These are phyloP conservation scores for Thermothelomyces thermophilus DNA, from an alignment of 2,329 filamentous ascomycete species.

Conservation along the genomic window DNA sequence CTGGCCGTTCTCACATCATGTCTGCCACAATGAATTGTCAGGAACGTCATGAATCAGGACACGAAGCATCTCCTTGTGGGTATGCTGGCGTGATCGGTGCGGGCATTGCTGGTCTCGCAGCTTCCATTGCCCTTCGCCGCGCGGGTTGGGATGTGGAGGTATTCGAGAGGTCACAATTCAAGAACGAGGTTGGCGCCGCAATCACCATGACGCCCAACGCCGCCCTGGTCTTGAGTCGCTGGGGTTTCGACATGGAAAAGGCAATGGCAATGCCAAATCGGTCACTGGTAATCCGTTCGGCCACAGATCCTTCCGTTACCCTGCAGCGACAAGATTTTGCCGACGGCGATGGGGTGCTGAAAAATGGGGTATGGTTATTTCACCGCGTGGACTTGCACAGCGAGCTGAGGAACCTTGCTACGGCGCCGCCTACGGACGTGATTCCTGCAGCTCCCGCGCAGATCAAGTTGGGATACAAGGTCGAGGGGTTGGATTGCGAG, in stretches of 20 bases:
- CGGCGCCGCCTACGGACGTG: not conserved
- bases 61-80: too few relatives aligned
- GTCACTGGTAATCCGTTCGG: not conserved
- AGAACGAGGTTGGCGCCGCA: slow-evolving; percentile 35
- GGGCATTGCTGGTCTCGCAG: slow-evolving; percentile 1
- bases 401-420: slow-evolving; percentile 14
- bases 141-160: slow-evolving; percentile 31
- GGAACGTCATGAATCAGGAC: not conserved
- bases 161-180: slow-evolving; percentile 34
- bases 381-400: slow-evolving; percentile 20
- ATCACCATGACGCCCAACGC: slow-evolving; percentile 17
- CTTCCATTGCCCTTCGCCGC: slow-evolving; percentile 15
- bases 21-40: not conserved
- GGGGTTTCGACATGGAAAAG: slow-evolving; percentile 12
- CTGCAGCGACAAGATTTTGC: slow-evolving; percentile 7
- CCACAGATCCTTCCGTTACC: not conserved
- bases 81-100: not conserved
- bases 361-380: slow-evolving; percentile 14
- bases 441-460: slow-evolving; percentile 2
- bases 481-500: slow-evolving; percentile 12
- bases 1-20: too few relatives aligned
- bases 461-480: slow-evolving; percentile 11
- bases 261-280: slow-evolving; percentile 13
- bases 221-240: slow-evolving; percentile 14
- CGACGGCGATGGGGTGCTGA: slow-evolving; percentile 5